A percentile compares a stretch with the other conserved stretches of the same genome.
Evolutionary conservation across 1,139 yeast genomes (phyloP).

Genomic region (Debaryomycetaceae sp.): DNA sequence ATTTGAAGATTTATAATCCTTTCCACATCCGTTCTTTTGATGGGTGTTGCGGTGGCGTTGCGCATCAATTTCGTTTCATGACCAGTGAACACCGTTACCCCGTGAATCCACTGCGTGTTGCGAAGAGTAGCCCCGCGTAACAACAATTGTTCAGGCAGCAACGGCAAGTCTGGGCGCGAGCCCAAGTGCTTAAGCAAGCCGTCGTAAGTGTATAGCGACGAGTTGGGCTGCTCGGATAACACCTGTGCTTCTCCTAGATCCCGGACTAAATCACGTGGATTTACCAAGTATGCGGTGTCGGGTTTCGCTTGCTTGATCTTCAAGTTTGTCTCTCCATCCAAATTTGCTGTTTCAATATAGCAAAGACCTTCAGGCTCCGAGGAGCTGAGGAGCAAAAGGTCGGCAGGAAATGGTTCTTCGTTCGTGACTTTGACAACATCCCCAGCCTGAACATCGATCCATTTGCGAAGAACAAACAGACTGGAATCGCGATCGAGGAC

Average conservation of each 20-base stretch:
- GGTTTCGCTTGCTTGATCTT: slow-evolving; percentile 82
- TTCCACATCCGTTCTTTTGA: slow-evolving; percentile 94
- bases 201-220: slow-evolving; percentile 88
- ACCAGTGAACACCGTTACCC: slow-evolving; percentile 89
- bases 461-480: slow-evolving; percentile 52
- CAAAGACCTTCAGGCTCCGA: slow-evolving; percentile 98
- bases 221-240: slow-evolving; percentile 85
- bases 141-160: slow-evolving; percentile 83
- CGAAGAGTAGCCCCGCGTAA: slow-evolving; percentile 92
- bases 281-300: slow-evolving; percentile 68
- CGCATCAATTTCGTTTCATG: slow-evolving; percentile 98
- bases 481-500: slow-evolving; percentile 57
- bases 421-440: slow-evolving; percentile 77
- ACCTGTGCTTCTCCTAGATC: slow-evolving; percentile 31
- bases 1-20: slow-evolving; percentile 89
- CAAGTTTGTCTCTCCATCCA: slow-evolving; percentile 95
- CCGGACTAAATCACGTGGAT: slow-evolving; percentile 47
- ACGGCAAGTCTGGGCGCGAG: slow-evolving; percentile 43
- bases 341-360: slow-evolving; percentile 92
- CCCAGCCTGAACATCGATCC: slow-evolving; percentile 89
- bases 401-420: slow-evolving; percentile 94
- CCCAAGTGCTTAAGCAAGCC: slow-evolving; percentile 62
- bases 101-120: slow-evolving; percentile 93
- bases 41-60: slow-evolving; percentile 97
- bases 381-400: slow-evolving; percentile 69